These are phyloP conservation scores for Boletus huronensis DNA, from an alignment of 768 basidiomycete species.

Conservation along the genomic window DNA sequence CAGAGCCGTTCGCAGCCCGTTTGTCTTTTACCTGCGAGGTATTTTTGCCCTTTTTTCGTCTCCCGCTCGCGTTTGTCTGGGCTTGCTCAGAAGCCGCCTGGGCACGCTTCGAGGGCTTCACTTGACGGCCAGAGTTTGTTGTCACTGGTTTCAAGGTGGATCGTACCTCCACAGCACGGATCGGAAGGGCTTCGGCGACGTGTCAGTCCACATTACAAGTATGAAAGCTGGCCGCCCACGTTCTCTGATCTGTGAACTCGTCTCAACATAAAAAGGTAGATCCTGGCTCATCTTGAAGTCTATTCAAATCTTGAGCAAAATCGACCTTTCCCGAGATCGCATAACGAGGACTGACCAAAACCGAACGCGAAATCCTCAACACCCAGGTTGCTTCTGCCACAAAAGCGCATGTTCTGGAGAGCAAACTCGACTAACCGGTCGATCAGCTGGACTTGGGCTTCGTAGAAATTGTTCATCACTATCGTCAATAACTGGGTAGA, in stretches of 20 bases:
- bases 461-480: conserved; percentile 31
- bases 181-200: conserved; percentile 8
- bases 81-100: conserved; percentile 8
- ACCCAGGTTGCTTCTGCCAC: conserved; percentile 14
- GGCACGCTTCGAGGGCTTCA: conserved; percentile 20
- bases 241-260: conserved; percentile 25
- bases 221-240: conserved; percentile 14
- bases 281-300: conserved; percentile 32
- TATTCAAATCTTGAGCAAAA: conserved; percentile 2
- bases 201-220: conserved; percentile 4
- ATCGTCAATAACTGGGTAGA: conserved; percentile 25
- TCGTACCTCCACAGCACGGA: conserved; percentile 2
- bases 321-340: background rate
- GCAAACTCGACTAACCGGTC: conserved; percentile 26
- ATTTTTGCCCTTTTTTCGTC: conserved; percentile 6
- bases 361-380: conserved; percentile 30
- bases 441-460: conserved; percentile 28
- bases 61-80: background rate
- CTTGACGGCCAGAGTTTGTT: conserved; percentile 25
- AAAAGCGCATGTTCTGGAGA: conserved; percentile 21
- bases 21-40: background rate
- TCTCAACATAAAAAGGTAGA: conserved; percentile 27
- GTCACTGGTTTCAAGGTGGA: conserved; percentile 7
- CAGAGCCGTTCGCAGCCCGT: background rate
- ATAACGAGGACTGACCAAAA: conserved; percentile 20